phyloP scores from a whole-genome alignment of 306 rosid genomes.

The Macrotyloma uniflorum region DNA sequence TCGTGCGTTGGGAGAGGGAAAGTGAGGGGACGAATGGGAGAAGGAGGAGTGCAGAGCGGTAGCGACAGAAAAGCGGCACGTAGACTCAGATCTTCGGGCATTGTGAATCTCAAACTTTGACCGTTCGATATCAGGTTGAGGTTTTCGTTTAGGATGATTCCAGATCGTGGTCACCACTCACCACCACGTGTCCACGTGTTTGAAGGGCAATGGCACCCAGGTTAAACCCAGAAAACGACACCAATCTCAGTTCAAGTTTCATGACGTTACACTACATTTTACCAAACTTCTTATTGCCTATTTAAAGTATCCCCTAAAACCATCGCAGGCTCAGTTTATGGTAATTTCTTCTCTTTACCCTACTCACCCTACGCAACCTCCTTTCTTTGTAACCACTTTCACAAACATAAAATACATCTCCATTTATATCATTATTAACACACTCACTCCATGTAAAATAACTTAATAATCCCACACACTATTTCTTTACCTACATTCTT shows the following conservation, averaged over 20 bases:
- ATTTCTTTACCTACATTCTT: no score
- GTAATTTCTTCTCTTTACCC: background rate
- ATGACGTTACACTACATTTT: background rate
- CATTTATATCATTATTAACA: no score
- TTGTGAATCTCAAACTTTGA: slow-evolving; percentile 23
- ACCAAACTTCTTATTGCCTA: background rate
- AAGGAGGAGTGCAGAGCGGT: slow-evolving; percentile 46
- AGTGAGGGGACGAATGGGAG: slow-evolving; percentile 38
- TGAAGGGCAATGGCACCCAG: slow-evolving; percentile 16
- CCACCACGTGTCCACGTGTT: slow-evolving; percentile 38
- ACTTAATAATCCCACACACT: no score
- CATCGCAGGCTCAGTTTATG: background rate
- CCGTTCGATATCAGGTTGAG: background rate
- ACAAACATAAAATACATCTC: background rate
- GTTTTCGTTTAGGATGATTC: background rate
- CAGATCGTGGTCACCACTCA: slow-evolving; percentile 31
- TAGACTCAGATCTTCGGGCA: slow-evolving; percentile 33
- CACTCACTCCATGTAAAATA: no score
- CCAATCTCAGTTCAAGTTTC: background rate
- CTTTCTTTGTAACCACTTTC: background rate
- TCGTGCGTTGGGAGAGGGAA: background rate
- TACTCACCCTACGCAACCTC: background rate
- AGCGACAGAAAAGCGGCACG: slow-evolving; percentile 51
- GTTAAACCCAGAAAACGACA: background rate
- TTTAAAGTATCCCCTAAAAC: background rate